Base-by-base conservation (phyloP, 768 basidiomycete genomes). In the Inosperma sp. region DNA sequence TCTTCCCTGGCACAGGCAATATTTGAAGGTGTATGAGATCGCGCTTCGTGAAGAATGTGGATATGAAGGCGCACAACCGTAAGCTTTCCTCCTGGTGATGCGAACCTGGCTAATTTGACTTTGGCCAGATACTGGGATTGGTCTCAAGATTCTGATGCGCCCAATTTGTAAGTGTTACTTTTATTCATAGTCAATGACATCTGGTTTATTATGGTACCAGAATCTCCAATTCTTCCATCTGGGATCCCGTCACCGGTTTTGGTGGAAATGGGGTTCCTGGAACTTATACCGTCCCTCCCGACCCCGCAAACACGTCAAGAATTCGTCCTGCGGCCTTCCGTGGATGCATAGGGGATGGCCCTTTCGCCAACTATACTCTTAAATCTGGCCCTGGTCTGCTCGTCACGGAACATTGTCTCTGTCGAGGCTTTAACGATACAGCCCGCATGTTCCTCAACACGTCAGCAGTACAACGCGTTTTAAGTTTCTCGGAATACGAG, bases 51-150 rank as follows among this genome's bases (percentile, higher is more conserved):
- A 65, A 10, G 68, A 72, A 48, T 73, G 72, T 51, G 66, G 59
- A 5, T 73, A 68, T 44, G 48, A 50, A n/a, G 71, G 71, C 1
- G 58, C 67, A 3, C 51, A 59, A 29, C 69, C 72, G 70, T 72
- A 56, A 53, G 62, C 41, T 27, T 46, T 25, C 46, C 29, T 10
- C 9, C 36, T 34, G 12, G 29, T 16, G 33, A 25, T 30, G 7
- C 7, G 34, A 21, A 21, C 14, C 21, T 29, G 23, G 33, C 19
- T 46, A 17, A 40, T 48, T 16, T 8, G 14, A 17, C 12, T 43
- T 25, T 25, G 17, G 7, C 9, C 25, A 73, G 72, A 6, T 73
- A 71, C 35, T 75, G 72, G 72, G 65, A 73, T 42, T 73, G 71
- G 71, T 68, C 67, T 3, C 59, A 55, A 25, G 72, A 74, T 47